Percentiles rank a stretch among this genome's conserved stretches.
These are phyloP conservation scores for Cyberlindnera xishuangbannaensis DNA, from an alignment of 805 yeast species.

Conservation along the genomic window DNA sequence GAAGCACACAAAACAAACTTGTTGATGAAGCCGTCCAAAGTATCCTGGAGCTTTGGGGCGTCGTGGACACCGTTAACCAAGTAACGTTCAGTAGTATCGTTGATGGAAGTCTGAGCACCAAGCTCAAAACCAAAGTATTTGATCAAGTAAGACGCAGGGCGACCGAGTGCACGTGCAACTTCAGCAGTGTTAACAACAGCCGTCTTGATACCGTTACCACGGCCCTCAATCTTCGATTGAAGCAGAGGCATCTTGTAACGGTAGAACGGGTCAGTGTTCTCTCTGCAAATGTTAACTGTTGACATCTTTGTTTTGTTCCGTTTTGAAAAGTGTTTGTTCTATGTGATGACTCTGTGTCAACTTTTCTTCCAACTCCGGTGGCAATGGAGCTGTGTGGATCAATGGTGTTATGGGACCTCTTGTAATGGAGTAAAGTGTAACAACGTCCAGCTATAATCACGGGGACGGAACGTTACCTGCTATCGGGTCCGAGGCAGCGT, in stretches of 20 bases:
- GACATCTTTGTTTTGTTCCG: constrained; percentile 42
- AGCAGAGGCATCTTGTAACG: constrained; percentile 99
- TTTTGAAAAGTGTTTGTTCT: background rate
- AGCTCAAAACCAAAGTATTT: constrained; percentile 95
- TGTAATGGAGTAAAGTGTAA: too few relatives aligned
- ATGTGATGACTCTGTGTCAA: too few relatives aligned
- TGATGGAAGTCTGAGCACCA: constrained; percentile 90
- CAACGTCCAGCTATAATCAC: too few relatives aligned
- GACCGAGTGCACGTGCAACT: constrained; percentile 88
- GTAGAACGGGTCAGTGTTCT: constrained; percentile 95
- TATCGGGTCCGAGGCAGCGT: too few relatives aligned
- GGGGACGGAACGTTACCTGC: too few relatives aligned
- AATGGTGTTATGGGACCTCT: too few relatives aligned
- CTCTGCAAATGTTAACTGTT: constrained; percentile 89
- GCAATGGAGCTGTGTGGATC: too few relatives aligned
- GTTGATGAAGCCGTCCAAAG: constrained; percentile 87
- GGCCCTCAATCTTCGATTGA: constrained; percentile 95
- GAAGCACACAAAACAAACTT: constrained; percentile 90
- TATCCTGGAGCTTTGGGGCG: constrained; percentile 83
- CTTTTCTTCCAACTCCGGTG: too few relatives aligned
- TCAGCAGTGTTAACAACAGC: constrained; percentile 86
- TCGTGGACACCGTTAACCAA: constrained; percentile 95
- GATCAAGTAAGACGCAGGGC: constrained; percentile 89
- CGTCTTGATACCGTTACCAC: constrained; percentile 99
- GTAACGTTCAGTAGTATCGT: constrained; percentile 78